phyloP scores from a whole-genome alignment of 768 basidiomycete genomes.

The Auricularia cornea region DNA sequence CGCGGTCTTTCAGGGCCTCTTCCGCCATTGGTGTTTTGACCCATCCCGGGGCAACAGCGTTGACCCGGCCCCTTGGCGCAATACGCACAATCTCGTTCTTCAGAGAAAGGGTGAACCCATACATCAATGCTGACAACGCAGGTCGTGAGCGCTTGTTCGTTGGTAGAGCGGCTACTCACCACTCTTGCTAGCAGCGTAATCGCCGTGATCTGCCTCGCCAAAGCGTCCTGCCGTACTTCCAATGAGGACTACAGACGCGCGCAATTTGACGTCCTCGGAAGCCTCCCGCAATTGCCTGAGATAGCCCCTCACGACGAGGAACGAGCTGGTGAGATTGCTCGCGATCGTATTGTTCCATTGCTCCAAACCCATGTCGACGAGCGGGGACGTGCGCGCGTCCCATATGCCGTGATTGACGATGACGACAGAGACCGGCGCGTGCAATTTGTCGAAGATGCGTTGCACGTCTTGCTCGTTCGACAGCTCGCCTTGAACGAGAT shows the following conservation, averaged over 20 bases:
- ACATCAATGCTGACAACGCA: slow-evolving; percentile 50
- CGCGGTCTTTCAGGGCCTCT: slow-evolving; percentile 45
- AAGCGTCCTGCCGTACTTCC: slow-evolving; percentile 68
- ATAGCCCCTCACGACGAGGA: slow-evolving; percentile 59
- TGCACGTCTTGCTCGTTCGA: slow-evolving; percentile 44
- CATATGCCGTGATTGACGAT: slow-evolving; percentile 57
- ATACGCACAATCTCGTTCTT: slow-evolving; percentile 79
- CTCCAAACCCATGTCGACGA: slow-evolving; percentile 50
- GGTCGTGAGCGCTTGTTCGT: background rate
- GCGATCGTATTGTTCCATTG: slow-evolving; percentile 57
- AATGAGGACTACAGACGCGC: slow-evolving; percentile 54
- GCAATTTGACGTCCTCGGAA: slow-evolving; percentile 36
- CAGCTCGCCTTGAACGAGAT: slow-evolving; percentile 50
- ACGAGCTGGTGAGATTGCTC: slow-evolving; percentile 58
- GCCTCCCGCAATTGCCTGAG: slow-evolving; percentile 36
- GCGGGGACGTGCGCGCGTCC: slow-evolving; percentile 34
- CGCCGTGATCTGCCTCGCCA: slow-evolving; percentile 59
- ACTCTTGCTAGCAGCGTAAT: slow-evolving; percentile 62
- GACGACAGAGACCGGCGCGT: slow-evolving; percentile 43
- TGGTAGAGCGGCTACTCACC: slow-evolving; percentile 31
- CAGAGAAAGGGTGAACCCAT: slow-evolving; percentile 55
- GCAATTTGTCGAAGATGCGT: slow-evolving; percentile 34
- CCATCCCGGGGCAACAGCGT: slow-evolving; percentile 61
- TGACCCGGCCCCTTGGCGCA: slow-evolving; percentile 62
- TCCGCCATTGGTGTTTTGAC: slow-evolving; percentile 52